These are phyloP conservation scores for Paramecium biaurelia DNA, from an alignment of 73 alveolate species.

Conservation along the genomic window DNA sequence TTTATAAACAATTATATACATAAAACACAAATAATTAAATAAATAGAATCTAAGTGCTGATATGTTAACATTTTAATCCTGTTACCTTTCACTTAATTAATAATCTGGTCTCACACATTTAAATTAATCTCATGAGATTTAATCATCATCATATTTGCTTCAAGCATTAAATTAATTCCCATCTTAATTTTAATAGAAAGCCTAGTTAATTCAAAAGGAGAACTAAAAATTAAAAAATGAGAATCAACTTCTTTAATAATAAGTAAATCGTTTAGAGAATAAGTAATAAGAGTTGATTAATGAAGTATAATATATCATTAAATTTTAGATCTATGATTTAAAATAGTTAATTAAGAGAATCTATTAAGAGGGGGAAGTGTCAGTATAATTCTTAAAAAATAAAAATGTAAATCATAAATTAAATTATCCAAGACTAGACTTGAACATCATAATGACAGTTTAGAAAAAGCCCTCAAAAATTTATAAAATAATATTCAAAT, in stretches of 20 bases:
- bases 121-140: neutral
- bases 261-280: neutral
- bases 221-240: neutral
- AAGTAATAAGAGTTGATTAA: neutral
- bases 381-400: neutral
- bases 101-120: neutral
- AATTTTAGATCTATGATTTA: neutral
- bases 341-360: neutral
- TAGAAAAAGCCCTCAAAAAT: neutral
- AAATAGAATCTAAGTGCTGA: neutral
- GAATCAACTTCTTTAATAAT: neutral
- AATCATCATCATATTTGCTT: neutral
- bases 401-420: neutral
- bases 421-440: neutral
- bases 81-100: neutral
- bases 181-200: neutral
- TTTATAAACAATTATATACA: neutral
- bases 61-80: neutral
- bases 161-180: neutral
- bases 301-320: neutral
- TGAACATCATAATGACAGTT: neutral
- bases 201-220: neutral
- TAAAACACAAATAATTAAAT: neutral
- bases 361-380: neutral
- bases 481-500: neutral